Evolutionary conservation across 371 early-diverging fungal species (phyloP).

Genomic region (Mucor plumbeus): DNA sequence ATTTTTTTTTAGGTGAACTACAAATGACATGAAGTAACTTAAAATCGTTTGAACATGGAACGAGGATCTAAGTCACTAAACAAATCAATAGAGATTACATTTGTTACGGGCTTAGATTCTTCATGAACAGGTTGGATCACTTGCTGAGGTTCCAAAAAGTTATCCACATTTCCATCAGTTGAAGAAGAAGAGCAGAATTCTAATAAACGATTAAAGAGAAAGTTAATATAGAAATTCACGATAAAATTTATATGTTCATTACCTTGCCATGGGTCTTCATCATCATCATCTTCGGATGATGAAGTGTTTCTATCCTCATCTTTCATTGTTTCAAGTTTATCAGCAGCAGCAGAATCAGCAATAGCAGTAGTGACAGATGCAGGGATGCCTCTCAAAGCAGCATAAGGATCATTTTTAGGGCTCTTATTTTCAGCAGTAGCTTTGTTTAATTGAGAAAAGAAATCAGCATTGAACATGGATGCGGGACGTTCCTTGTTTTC

Average conservation of each 20-base stretch:
- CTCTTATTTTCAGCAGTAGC: background rate
- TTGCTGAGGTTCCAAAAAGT: background rate
- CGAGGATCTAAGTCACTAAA: constrained; percentile 24
- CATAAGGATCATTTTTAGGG: constrained; percentile 20
- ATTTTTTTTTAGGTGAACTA: background rate
- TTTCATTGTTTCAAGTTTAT: background rate
- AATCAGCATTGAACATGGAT: constrained; percentile 10
- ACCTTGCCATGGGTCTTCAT: constrained; percentile 28
- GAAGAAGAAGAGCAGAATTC: constrained; percentile 29
- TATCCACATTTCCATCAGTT: constrained; percentile 13
- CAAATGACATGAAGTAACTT: background rate
- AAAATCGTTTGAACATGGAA: constrained; percentile 21
- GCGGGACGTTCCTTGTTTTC: background rate
- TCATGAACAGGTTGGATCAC: constrained; percentile 11
- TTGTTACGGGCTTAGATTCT: background rate
- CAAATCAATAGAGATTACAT: constrained; percentile 10
- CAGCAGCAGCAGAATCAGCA: background rate
- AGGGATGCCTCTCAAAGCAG: constrained; percentile 25
- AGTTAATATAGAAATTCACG: background rate
- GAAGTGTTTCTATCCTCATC: constrained; percentile 1
- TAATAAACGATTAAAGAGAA: background rate
- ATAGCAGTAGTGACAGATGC: background rate
- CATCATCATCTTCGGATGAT: constrained; percentile 20
- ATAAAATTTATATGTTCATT: background rate
- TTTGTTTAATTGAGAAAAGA: constrained; percentile 7